Evolutionary conservation across 495 filamentous ascomycete species (phyloP).

Genomic region (Chlorociboria aeruginascens): DNA sequence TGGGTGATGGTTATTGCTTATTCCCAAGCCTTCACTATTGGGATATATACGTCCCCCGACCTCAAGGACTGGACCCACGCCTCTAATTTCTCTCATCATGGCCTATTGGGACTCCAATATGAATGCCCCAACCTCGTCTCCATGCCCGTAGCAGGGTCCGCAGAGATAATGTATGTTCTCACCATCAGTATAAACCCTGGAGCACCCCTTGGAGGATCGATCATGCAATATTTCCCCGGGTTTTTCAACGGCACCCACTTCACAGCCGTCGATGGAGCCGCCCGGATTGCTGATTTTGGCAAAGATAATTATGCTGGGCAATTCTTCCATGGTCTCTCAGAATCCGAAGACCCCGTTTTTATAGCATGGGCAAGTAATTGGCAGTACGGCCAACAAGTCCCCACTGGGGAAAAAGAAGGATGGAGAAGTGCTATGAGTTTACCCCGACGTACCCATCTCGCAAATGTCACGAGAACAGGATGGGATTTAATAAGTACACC

Average conservation of each 20-base stretch:
- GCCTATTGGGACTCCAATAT: conserved; percentile 42
- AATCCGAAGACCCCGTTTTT: conserved; percentile 27
- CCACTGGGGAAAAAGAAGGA: conserved; percentile 32
- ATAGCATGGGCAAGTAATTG: conserved; percentile 51
- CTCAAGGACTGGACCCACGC: conserved; percentile 39
- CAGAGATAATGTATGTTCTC: conserved; percentile 33
- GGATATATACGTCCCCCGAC: conserved; percentile 40
- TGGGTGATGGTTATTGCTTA: conserved; percentile 41
- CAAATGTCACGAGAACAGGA: conserved; percentile 28
- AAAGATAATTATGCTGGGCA: conserved; percentile 48
- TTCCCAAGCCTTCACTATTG: conserved; percentile 36
- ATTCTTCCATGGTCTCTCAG: conserved; percentile 36
- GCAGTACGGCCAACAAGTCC: conserved; percentile 41
- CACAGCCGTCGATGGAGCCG: conserved; percentile 26
- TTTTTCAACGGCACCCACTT: conserved; percentile 40
- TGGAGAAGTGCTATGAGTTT: conserved; percentile 42
- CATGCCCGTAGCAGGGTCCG: conserved; percentile 29
- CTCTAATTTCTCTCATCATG: conserved; percentile 42
- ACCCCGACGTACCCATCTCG: conserved; percentile 31
- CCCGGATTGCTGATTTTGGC: conserved; percentile 37
- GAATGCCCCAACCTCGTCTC: conserved; percentile 43
- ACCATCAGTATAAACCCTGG: conserved; percentile 43
- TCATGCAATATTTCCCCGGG: conserved; percentile 37
- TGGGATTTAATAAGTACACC: conserved; percentile 32
- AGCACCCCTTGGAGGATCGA: conserved; percentile 40